phyloP scores from a whole-genome alignment of 768 basidiomycete species.

The Cyathus striatus region DNA sequence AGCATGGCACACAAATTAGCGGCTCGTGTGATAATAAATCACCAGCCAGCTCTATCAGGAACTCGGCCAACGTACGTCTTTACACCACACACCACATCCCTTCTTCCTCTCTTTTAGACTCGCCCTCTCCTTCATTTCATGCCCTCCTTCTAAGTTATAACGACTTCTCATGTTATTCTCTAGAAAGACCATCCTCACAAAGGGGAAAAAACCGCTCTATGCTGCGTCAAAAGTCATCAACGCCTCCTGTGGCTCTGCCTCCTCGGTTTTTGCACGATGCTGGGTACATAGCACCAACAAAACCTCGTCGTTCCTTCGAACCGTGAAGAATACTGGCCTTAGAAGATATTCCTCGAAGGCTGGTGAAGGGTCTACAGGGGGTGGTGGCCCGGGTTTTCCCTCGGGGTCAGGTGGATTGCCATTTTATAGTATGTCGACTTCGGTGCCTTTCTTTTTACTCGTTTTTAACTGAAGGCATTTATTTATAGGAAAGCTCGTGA shows the following conservation, averaged over 20 bases:
- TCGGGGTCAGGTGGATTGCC: conserved; percentile 27
- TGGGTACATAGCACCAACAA: conserved; percentile 51
- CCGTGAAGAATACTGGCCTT: conserved; percentile 33
- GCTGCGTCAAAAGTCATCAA: conserved; percentile 54
- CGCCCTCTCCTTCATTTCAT: conserved; percentile 1
- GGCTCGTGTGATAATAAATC: neutral
- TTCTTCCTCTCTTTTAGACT: no score
- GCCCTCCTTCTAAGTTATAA: conserved; percentile 2
- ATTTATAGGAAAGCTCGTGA: conserved; percentile 53
- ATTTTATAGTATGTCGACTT: conserved; percentile 42
- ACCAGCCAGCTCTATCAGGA: neutral
- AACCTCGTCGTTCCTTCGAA: conserved; percentile 43
- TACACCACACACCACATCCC: neutral
- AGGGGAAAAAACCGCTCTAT: conserved; percentile 50
- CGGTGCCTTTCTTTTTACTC: no score
- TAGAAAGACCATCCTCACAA: conserved; percentile 44
- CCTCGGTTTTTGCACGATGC: conserved; percentile 43
- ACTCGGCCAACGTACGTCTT: no score
- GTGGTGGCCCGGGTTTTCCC: conserved; percentile 12
- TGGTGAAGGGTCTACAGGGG: conserved; percentile 17
- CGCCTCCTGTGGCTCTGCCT: conserved; percentile 41
- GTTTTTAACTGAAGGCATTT: conserved; percentile 3
- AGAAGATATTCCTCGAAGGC: conserved; percentile 35
- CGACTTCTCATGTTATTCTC: conserved; percentile 39
- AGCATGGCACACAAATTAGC: neutral